Percentiles rank a stretch among this genome's conserved stretches.
phyloP scores from a whole-genome alignment of 257 asterid genomes.

The Solanum acaule region DNA sequence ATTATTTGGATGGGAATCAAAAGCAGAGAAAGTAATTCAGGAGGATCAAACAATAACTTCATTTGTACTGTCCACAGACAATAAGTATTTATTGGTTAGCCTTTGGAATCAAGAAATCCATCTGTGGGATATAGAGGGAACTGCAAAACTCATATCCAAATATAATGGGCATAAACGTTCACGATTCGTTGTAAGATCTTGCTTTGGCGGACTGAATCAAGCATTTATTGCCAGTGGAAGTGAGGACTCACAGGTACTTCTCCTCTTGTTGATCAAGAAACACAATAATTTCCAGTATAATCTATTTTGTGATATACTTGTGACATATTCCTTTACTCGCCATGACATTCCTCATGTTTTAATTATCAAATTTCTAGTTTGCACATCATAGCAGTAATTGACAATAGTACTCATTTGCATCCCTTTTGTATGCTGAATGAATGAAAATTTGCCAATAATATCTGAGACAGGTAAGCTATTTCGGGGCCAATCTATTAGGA shows the following conservation, averaged over 20 bases:
- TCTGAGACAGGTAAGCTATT: background rate
- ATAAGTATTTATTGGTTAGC: constrained; percentile 69
- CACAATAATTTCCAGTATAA: background rate
- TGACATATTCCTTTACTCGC: background rate
- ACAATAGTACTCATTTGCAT: background rate
- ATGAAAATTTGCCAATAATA: background rate
- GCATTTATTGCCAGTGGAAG: constrained; percentile 92
- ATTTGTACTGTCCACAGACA: constrained; percentile 62
- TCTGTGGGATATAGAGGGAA: constrained; percentile 74
- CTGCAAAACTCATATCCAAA: constrained; percentile 45
- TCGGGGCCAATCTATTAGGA: background rate
- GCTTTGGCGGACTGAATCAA: constrained; percentile 83
- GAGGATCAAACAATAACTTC: constrained; percentile 72
- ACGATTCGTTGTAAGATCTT: constrained; percentile 74
- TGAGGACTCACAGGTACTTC: constrained; percentile 81
- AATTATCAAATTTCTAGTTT: background rate
- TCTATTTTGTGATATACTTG: background rate
- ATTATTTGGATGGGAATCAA: constrained; percentile 68
- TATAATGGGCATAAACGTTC: constrained; percentile 82
- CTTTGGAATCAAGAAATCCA: constrained; percentile 69
- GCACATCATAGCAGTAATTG: background rate
- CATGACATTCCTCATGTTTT: background rate
- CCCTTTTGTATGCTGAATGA: background rate
- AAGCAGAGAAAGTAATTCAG: constrained; percentile 54
- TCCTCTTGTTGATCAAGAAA: background rate